Base-by-base conservation (phyloP, 768 basidiomycete species). In the Boletus sp. region DNA sequence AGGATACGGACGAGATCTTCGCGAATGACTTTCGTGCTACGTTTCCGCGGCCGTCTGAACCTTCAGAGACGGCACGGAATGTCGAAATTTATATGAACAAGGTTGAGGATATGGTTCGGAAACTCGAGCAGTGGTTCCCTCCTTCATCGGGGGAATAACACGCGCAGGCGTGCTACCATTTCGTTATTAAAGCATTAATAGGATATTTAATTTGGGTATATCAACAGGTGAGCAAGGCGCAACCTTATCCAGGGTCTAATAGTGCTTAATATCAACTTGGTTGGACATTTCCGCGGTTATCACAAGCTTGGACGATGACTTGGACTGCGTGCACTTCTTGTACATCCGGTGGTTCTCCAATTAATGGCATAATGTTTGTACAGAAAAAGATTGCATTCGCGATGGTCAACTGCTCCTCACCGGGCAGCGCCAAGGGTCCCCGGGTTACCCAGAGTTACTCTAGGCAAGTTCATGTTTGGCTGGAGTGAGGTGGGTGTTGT, bases 71-170 rank as follows among this genome's bases (percentile, higher is more conserved):
- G 21, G 50, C 37, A 19, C 53, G 40, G 17, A 55, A 66, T 39
- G 53, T 70, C 21, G 55, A 69, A 10, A 54, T 55, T 4, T 72
- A 72, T 42, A 27, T 70, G 47, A 52, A 50, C 4, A 63, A 51
- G 43, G 68, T 70, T 25, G 64, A 72, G 40, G 51, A 53, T 13
- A 70, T 72, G 45, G 43, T 66, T 30, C 43, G 19, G 19, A 66
- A 54, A 45, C 54, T 70, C 23, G 51, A 64, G 25, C 25, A 57
- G 13, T 72, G 64, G 63, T 70, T 70, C 29, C 50, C 65, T 45
- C 46, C 53, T 5, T 15, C 47, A 0, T 23, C 37, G 4, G 10
- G 13, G 38, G 32, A 7, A 23, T 53, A 21, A 25, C n/a, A 33
- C 32, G 7, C 30, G 10, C 15, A 3, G 19, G 33, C n/a, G 7